A percentile compares a stretch with the other conserved stretches of the same genome.
These are phyloP conservation scores for Phytopythium mirpurense DNA, from an alignment of 352 stramenopile species.

Conservation along the genomic window DNA sequence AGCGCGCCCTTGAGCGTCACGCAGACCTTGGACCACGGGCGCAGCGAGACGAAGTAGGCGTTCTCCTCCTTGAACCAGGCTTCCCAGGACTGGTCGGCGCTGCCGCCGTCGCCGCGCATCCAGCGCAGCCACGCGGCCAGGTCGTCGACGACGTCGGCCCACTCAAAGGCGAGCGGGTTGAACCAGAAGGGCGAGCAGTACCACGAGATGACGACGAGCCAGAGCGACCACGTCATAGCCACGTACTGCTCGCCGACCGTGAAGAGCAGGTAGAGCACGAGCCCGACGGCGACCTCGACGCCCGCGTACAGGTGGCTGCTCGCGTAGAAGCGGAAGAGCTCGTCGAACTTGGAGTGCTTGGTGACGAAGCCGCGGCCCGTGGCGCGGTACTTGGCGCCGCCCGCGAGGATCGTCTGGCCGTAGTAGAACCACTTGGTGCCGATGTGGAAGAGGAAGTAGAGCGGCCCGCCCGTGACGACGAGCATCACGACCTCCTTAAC, in stretches of 20 bases:
- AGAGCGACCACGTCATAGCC: slow-evolving; percentile 97
- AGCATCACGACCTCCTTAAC: slow-evolving; percentile 93
- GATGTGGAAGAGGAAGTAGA: slow-evolving; percentile 99
- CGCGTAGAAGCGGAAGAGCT: slow-evolving; percentile 98
- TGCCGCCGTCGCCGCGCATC: slow-evolving; percentile 92
- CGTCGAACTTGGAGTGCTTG: slow-evolving; percentile 97
- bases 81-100: slow-evolving; percentile 92
- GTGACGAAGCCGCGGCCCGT: slow-evolving; percentile 98
- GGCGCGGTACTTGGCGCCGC: slow-evolving; percentile 96
- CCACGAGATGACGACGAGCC: slow-evolving; percentile 85
- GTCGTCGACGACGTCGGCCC: slow-evolving; percentile 91
- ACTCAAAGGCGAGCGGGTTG: slow-evolving; percentile 97
- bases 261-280: slow-evolving; percentile 94
- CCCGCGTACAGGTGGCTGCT: slow-evolving; percentile 97
- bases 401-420: slow-evolving; percentile 97
- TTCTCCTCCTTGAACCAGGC: slow-evolving; percentile 97
- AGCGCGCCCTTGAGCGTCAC: slow-evolving; percentile 88
- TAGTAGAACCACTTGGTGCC: slow-evolving; percentile 99
- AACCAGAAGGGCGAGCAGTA: slow-evolving; percentile 98
- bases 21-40: slow-evolving; percentile 86
- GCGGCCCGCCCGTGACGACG: slow-evolving; percentile 94
- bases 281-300: slow-evolving; percentile 86
- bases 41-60: slow-evolving; percentile 88
- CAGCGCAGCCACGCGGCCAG: slow-evolving; percentile 89
- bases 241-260: slow-evolving; percentile 95